phyloP scores from a whole-genome alignment of 495 filamentous ascomycete species.

The Penicillium maclennaniae region DNA sequence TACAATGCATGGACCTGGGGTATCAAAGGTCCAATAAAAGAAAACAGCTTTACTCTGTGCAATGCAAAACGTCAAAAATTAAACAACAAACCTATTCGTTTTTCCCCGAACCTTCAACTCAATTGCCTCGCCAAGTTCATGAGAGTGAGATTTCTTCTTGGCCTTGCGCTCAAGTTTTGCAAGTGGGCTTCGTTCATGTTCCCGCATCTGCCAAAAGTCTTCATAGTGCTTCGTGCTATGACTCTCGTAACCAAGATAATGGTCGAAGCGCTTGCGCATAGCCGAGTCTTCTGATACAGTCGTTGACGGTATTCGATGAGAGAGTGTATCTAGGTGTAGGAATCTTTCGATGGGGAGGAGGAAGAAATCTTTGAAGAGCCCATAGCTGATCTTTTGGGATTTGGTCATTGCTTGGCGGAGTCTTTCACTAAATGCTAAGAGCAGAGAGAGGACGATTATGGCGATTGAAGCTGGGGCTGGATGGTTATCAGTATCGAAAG shows the following conservation, averaged over 20 bases:
- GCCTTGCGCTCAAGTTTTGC: slow-evolving; percentile 1
- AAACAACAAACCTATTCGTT: not conserved
- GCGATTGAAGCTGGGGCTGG: slow-evolving; percentile 36
- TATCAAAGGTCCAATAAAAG: no score
- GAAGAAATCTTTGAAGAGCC: slow-evolving; percentile 26
- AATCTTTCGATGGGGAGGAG: slow-evolving; percentile 14
- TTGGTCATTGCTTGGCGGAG: slow-evolving; percentile 30
- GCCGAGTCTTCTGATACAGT: slow-evolving; percentile 20
- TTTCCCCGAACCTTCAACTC: slow-evolving; percentile 3
- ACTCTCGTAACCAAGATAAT: slow-evolving; percentile 27
- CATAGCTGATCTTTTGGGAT: slow-evolving; percentile 23
- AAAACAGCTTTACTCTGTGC: no score
- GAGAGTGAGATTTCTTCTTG: not conserved
- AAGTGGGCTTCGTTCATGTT: slow-evolving; percentile 15
- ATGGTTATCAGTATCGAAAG: slow-evolving; percentile 6
- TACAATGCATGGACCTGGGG: no score
- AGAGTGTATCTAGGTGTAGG: slow-evolving; percentile 14
- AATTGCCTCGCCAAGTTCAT: not conserved
- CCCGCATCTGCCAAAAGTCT: slow-evolving; percentile 34
- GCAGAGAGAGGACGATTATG: slow-evolving; percentile 40
- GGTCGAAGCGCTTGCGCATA: slow-evolving; percentile 22
- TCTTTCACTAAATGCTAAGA: slow-evolving; percentile 41
- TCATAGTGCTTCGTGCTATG: slow-evolving; percentile 25
- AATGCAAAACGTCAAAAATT: not conserved
- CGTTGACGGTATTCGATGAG: slow-evolving; percentile 9